These are phyloP conservation scores for Collybiopsis luxurians DNA, from an alignment of 768 basidiomycete species.

Conservation along the genomic window DNA sequence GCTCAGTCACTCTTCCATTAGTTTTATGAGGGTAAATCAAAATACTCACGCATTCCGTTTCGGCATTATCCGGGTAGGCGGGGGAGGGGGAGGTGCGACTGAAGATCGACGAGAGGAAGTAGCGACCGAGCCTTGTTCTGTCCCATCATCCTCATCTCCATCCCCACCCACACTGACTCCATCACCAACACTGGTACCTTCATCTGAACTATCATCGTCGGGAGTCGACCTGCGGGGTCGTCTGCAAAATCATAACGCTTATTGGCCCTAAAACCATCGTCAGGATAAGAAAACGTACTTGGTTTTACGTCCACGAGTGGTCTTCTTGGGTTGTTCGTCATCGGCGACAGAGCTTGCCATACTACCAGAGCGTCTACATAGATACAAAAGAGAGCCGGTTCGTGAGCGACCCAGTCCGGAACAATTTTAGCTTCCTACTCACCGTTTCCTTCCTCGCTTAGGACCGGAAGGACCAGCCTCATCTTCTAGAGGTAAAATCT, in stretches of 20 bases:
- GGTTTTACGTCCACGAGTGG: constrained; percentile 28
- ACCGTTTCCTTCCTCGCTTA: constrained; percentile 52
- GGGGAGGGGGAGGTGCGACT: constrained; percentile 20
- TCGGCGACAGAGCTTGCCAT: constrained; percentile 44
- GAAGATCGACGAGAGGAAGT: constrained; percentile 6
- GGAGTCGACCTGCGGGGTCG: constrained; percentile 54
- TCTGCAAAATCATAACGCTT: constrained; percentile 27
- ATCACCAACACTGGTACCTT: constrained; percentile 20
- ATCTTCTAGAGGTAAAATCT: constrained; percentile 66
- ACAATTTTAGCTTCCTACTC: too few relatives aligned
- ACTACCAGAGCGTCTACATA: constrained; percentile 56
- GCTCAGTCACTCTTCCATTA: too few relatives aligned
- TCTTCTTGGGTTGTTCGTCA: constrained; percentile 33
- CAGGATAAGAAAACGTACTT: constrained; percentile 35
- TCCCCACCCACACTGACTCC: constrained; percentile 21
- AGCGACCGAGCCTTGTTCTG: constrained; percentile 31
- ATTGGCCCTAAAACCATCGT: neutral
- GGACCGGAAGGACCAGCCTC: constrained; percentile 39
- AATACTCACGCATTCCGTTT: constrained; percentile 55
- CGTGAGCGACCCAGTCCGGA: too few relatives aligned
- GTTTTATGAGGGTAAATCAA: neutral
- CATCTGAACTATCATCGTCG: constrained; percentile 43
- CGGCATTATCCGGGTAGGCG: constrained; percentile 53
- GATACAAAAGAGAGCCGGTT: neutral
- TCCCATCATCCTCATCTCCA: too few relatives aligned